phyloP scores from a whole-genome alignment of 352 stramenopile species.

The Phytophthora melonis region DNA sequence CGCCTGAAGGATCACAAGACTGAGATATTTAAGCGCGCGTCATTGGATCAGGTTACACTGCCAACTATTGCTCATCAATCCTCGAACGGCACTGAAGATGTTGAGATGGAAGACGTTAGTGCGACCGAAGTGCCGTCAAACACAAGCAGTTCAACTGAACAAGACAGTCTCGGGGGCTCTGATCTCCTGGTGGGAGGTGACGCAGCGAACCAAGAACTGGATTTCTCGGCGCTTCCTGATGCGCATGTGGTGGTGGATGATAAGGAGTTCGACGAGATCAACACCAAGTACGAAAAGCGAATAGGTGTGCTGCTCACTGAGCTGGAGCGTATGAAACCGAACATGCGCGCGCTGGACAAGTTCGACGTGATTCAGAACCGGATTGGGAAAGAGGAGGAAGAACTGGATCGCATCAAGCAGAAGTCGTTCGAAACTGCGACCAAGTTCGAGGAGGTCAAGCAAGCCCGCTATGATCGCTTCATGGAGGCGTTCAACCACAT shows the following conservation, averaged over 20 bases:
- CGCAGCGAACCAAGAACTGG: conserved; percentile 71
- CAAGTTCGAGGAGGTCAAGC: conserved; percentile 84
- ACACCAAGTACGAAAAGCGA: conserved; percentile 67
- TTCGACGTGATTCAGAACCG: conserved; percentile 87
- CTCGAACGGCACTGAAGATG: conserved; percentile 46
- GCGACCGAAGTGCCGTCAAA: background rate
- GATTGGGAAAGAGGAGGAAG: conserved; percentile 83
- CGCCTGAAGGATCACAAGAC: conserved; percentile 94
- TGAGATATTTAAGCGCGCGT: conserved; percentile 95
- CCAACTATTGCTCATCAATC: conserved; percentile 57
- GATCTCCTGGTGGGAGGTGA: conserved; percentile 64
- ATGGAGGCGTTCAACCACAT: conserved; percentile 97
- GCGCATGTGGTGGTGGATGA: conserved; percentile 75
- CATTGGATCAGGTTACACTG: conserved; percentile 95
- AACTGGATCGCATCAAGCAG: conserved; percentile 79
- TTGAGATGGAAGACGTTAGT: conserved; percentile 70
- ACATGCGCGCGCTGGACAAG: conserved; percentile 96
- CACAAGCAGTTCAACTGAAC: background rate
- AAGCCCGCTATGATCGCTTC: conserved; percentile 80
- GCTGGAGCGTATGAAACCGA: conserved; percentile 97
- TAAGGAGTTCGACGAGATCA: conserved; percentile 91
- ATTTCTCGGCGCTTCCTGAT: conserved; percentile 91
- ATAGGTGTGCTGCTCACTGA: conserved; percentile 77
- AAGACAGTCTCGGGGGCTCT: conserved; percentile 37
- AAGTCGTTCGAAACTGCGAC: conserved; percentile 65